Percentiles rank a stretch among this genome's conserved stretches.
Evolutionary conservation across 129 eudicot genomes (phyloP).

Genomic region (Flaveria sonorensis): DNA sequence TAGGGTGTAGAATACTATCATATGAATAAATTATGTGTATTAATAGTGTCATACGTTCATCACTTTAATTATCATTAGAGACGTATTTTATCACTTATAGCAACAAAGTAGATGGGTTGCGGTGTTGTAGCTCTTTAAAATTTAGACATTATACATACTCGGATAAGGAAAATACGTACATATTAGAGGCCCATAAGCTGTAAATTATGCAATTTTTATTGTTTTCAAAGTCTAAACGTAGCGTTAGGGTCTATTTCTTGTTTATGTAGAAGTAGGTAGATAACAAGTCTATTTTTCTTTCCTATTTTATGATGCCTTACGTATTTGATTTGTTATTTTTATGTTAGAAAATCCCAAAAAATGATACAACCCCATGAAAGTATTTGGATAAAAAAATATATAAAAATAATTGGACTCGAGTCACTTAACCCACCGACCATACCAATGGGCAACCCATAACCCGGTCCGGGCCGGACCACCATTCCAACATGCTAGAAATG

Average conservation of each 20-base stretch:
- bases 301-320: background rate
- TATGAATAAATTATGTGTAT: too few relatives aligned
- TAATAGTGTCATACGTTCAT: too few relatives aligned
- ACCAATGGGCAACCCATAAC: constrained; percentile 15
- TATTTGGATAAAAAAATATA: background rate
- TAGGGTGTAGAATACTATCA: too few relatives aligned
- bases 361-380: background rate
- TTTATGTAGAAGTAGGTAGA: background rate
- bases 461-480: constrained; percentile 2
- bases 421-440: constrained; percentile 7
- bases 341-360: background rate
- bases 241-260: background rate
- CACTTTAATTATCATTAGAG: too few relatives aligned
- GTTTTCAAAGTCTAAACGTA: background rate
- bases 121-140: too few relatives aligned
- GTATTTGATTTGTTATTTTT: too few relatives aligned
- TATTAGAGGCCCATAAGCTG: background rate
- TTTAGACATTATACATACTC: background rate
- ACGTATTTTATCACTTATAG: too few relatives aligned
- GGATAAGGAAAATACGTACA: background rate
- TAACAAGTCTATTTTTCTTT: background rate
- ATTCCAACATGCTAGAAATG: constrained; percentile 15
- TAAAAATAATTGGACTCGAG: constrained; percentile 11
- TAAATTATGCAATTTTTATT: background rate
- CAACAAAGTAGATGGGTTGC: too few relatives aligned